phyloP scores from a whole-genome alignment of 495 filamentous ascomycete genomes.

The Aspergillus wentii region DNA sequence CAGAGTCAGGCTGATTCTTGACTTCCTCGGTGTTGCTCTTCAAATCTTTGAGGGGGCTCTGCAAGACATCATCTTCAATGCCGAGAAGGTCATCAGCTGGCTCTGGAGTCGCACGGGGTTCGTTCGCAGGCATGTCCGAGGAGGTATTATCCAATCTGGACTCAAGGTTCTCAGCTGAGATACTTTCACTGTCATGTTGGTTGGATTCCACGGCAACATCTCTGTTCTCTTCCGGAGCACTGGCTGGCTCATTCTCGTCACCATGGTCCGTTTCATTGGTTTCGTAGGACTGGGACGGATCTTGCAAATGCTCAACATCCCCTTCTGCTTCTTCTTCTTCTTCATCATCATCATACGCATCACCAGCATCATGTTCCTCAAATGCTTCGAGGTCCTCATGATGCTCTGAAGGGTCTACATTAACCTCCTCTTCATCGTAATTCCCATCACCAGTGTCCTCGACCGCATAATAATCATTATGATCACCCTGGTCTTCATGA shows the following conservation, averaged over 20 bases:
- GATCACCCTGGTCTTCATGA: slow-evolving; percentile 9
- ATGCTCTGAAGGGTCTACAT: slow-evolving; percentile 5
- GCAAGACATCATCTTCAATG: slow-evolving; percentile 27
- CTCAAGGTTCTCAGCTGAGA: slow-evolving; percentile 10
- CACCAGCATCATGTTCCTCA: slow-evolving; percentile 12
- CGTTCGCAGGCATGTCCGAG: slow-evolving; percentile 6
- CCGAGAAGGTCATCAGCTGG: slow-evolving; percentile 27
- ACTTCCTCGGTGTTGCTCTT: slow-evolving; percentile 5
- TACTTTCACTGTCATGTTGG: slow-evolving; percentile 14
- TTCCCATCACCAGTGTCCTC: slow-evolving; percentile 12
- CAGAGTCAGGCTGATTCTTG: slow-evolving; percentile 13
- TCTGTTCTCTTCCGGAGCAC: slow-evolving; percentile 15
- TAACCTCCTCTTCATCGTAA: slow-evolving; percentile 13
- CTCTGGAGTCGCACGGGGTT: slow-evolving; percentile 13
- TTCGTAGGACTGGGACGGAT: slow-evolving; percentile 4
- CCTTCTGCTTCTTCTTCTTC: slow-evolving; percentile 10
- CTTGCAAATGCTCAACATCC: slow-evolving; percentile 10
- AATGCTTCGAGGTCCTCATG: slow-evolving; percentile 11
- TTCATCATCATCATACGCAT: slow-evolving; percentile 13
- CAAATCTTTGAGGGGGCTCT: slow-evolving; percentile 16
- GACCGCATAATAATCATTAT: slow-evolving; percentile 10
- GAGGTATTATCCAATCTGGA: slow-evolving; percentile 9
- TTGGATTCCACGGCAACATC: slow-evolving; percentile 11
- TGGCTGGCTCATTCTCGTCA: slow-evolving; percentile 7
- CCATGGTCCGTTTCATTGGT: slow-evolving; percentile 8